A percentile compares a stretch with the other conserved stretches of the same genome.
These are phyloP conservation scores for Camellia japonica DNA, from an alignment of 148 eudicot genomes.

Conservation along the genomic window DNA sequence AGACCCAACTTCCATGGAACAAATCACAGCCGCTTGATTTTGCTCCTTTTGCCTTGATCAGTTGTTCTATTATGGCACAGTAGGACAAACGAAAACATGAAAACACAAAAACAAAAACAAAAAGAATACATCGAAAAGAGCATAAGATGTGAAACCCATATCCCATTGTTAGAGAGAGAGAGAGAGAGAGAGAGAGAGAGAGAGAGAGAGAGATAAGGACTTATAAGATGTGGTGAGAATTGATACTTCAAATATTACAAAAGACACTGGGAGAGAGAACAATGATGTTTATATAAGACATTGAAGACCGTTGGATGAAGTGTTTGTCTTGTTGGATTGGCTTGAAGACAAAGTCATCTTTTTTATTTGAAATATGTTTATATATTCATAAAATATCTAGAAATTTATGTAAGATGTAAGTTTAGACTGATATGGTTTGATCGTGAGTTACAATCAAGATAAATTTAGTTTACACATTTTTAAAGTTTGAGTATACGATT, in stretches of 20 bases:
- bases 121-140: neutral
- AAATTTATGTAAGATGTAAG: no score
- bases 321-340: no score
- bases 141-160: neutral
- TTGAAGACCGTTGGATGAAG: no score
- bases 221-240: neutral
- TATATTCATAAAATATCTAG: no score
- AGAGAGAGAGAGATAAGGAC: neutral
- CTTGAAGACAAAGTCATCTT: no score
- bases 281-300: no score
- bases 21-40: constrained; percentile 25
- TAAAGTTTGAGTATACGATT: no score
- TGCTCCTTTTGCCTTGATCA: neutral
- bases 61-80: neutral
- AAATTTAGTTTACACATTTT: no score
- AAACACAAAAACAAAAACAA: neutral
- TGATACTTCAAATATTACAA: neutral
- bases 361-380: no score
- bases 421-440: no score
- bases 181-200: neutral
- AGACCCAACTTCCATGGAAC: constrained; percentile 49
- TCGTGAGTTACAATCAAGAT: no score
- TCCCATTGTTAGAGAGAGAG: neutral
- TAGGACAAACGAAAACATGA: neutral
- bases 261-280: neutral